These are phyloP conservation scores for Brassica incana DNA, from an alignment of 345 rosid species.

Conservation along the genomic window DNA sequence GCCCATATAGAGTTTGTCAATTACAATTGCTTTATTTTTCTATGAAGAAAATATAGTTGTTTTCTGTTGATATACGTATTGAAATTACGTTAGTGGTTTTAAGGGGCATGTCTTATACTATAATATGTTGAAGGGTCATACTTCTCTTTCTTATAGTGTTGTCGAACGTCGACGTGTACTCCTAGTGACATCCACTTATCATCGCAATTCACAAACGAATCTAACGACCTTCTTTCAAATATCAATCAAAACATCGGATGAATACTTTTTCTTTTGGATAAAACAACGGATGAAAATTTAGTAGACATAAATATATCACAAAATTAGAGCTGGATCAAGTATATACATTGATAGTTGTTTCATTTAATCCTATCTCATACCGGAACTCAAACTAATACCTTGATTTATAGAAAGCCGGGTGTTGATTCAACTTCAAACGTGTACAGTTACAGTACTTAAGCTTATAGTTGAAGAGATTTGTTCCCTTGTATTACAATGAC, in stretches of 20 bases:
- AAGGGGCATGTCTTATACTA: slow-evolving; percentile 34
- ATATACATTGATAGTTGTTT: not conserved
- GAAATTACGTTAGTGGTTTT: slow-evolving; percentile 31
- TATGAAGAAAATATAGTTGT: not conserved
- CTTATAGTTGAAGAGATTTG: not conserved
- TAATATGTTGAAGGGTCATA: slow-evolving; percentile 16
- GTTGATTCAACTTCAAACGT: not conserved
- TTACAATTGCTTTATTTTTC: not conserved
- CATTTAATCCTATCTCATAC: not conserved
- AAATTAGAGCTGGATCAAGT: not conserved
- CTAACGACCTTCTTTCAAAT: slow-evolving; percentile 25
- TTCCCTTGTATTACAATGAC: not conserved
- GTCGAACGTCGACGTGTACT: slow-evolving; percentile 39
- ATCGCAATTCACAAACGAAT: slow-evolving; percentile 32
- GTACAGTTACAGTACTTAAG: not conserved
- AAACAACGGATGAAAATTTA: slow-evolving; percentile 1
- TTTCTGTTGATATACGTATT: slow-evolving; percentile 2
- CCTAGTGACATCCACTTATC: slow-evolving; percentile 44
- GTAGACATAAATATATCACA: not conserved
- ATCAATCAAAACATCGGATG: slow-evolving; percentile 9
- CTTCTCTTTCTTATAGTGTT: slow-evolving; percentile 35
- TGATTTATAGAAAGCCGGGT: not conserved
- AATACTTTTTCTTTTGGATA: not conserved
- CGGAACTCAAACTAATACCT: not conserved
- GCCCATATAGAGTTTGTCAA: not conserved